Evolutionary conservation across 2,329 filamentous ascomycete species (phyloP), one percentile per base, ranked within the genome.

Genomic region (Huntiella decipiens): DNA sequence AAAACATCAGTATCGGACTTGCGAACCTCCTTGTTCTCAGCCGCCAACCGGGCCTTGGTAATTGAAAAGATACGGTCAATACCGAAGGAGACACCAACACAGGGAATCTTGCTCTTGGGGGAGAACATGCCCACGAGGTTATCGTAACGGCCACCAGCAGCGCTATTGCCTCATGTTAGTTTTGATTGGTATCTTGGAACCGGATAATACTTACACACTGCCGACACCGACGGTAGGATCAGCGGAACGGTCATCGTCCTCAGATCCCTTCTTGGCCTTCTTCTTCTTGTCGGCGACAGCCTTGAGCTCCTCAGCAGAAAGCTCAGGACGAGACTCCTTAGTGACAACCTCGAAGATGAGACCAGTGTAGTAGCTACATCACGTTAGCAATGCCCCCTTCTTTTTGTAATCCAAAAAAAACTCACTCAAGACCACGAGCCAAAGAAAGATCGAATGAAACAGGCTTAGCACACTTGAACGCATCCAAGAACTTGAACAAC

Each of bases 41-140:
- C 73, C 51, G 74, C 75, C 59, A 84, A 70, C 42, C 78, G 71
- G 10, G 83, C 79, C 61, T 93, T 87, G 52, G 80, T 84, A 57
- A 95, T 87, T 54, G 82, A 85, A 65, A 93, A 94, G 57, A 96
- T 95, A 54, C 88, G 79, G 62, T 96, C 88, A 42, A 95, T 84
- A 46, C 88, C 88, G 57, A 96, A 95, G 1, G 87, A 94, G 54
- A 93, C 82, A 44, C 60, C 60, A 7, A 63, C 61, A 43, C 62
- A 66, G 15, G 84, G 88, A 47, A 95, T 85, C 58, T 87, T 78
- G 16, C 68, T 73, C 64, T 87, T 88, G 55, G 79, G 79, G 47
- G 76, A 79, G 67, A 94, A 95, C 84, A 94, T 94, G 63, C 82
- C 82, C 4, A 95, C 88, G 3, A 95, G 72, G 58, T 91, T 80